phyloP scores from a whole-genome alignment of 2,329 filamentous ascomycete species.

The Stagonosporopsis cucurbitacearum region DNA sequence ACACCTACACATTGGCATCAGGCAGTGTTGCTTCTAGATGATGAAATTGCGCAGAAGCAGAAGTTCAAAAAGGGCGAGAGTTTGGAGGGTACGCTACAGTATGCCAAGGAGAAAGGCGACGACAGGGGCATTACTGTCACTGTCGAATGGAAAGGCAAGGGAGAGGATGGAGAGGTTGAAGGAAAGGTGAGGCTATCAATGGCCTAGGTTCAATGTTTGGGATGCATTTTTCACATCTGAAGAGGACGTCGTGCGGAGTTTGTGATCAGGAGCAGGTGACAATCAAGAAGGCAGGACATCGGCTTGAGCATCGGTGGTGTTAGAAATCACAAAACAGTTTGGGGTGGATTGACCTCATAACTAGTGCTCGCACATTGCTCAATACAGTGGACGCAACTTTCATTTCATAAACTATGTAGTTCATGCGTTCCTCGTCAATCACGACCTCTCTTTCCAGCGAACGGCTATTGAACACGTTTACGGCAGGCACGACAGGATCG shows the following conservation, averaged over 20 bases:
- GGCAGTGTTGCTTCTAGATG: conserved; percentile 74
- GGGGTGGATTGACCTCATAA: neutral
- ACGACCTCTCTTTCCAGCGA: too few relatives aligned
- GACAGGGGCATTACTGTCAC: conserved; percentile 50
- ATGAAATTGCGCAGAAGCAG: conserved; percentile 56
- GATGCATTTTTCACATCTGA: neutral
- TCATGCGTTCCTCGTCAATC: neutral
- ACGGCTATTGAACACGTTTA: neutral
- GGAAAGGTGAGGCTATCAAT: conserved; percentile 44
- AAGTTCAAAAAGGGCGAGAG: conserved; percentile 63
- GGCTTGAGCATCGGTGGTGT: neutral
- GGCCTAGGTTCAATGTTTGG: conserved; percentile 21
- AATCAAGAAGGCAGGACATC: neutral
- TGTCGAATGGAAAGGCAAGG: conserved; percentile 47
- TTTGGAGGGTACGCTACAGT: conserved; percentile 72
- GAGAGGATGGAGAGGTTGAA: conserved; percentile 35
- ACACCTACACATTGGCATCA: conserved; percentile 91
- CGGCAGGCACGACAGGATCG: conserved; percentile 31
- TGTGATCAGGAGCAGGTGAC: neutral
- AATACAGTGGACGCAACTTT: neutral
- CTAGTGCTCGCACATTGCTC: neutral
- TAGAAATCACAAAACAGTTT: too few relatives aligned
- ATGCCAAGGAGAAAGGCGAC: conserved; percentile 65
- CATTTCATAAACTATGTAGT: neutral
- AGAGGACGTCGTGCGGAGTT: neutral